A percentile compares a stretch with the other conserved stretches of the same genome.
Conservation (phyloP, 192 early-diverging fungal species). For the Coemansia sp. region DNA sequence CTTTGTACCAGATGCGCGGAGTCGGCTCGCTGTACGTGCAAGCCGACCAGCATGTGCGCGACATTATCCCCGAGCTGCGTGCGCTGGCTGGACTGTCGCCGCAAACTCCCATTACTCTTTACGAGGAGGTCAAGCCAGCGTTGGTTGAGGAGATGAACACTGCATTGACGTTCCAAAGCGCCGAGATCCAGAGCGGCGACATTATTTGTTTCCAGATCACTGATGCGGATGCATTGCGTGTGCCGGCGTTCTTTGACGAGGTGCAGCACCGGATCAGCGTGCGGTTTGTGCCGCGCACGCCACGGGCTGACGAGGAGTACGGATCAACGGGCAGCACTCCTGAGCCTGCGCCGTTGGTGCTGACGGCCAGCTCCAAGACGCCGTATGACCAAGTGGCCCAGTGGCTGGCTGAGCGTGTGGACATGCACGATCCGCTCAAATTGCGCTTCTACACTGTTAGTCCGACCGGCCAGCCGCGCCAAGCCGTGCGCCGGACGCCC, state of each 20-base stretch:
- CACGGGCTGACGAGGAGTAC: conserved; percentile 19
- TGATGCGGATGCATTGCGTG: conserved; percentile 18
- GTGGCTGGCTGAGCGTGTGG: conserved; percentile 60
- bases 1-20: conserved; percentile 59
- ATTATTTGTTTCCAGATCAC: conserved; percentile 81
- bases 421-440: conserved; percentile 58
- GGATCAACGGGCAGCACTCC: conserved; percentile 20
- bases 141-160: conserved; percentile 82
- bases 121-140: conserved; percentile 91
- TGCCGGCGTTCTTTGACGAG: conserved; percentile 77
- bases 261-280: conserved; percentile 69
- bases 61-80: conserved; percentile 60
- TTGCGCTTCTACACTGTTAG: conserved; percentile 66
- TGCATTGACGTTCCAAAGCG: conserved; percentile 61
- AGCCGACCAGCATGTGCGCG: conserved; percentile 56
- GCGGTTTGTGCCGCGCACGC: conserved; percentile 64
- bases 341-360: background rate
- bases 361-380: conserved; percentile 23
- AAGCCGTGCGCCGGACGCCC: conserved; percentile 52
- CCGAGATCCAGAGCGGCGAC: conserved; percentile 93
- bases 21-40: conserved; percentile 58
- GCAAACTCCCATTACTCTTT: conserved; percentile 62
- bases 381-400: conserved; percentile 58
- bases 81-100: conserved; percentile 58
- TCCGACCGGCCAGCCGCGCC: conserved; percentile 28